Evolutionary conservation across 2,329 filamentous ascomycete species (phyloP).

Genomic region (Chaetomiaceae sp.): DNA sequence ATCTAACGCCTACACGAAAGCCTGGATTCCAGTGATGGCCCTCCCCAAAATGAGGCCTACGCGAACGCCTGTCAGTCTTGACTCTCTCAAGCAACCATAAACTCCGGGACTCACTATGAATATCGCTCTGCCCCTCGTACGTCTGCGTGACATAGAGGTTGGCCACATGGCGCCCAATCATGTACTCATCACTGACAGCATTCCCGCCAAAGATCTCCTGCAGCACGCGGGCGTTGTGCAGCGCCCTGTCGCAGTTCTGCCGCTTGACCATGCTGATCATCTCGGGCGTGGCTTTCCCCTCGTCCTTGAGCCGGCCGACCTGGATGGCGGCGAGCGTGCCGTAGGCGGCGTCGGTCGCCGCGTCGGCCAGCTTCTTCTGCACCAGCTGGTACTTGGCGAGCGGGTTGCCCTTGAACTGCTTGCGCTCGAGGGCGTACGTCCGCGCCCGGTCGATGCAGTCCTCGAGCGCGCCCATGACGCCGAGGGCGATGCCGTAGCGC

Average conservation of each 20-base stretch:
- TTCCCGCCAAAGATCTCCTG: conserved; percentile 98
- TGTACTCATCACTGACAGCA: conserved; percentile 96
- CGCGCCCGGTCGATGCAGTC: conserved; percentile 80
- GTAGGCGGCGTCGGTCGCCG: conserved; percentile 83
- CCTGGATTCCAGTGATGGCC: conserved; percentile 68
- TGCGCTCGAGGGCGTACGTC: conserved; percentile 84
- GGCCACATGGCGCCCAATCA: conserved; percentile 88
- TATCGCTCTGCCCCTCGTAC: conserved; percentile 97
- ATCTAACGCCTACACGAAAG: conserved; percentile 43
- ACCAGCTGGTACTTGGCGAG: conserved; percentile 94
- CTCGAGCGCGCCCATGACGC: conserved; percentile 88
- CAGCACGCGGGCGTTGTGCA: conserved; percentile 71
- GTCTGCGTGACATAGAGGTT: conserved; percentile 97
- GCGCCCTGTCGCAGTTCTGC: conserved; percentile 90
- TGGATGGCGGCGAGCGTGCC: conserved; percentile 87
- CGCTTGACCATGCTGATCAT: conserved; percentile 98
- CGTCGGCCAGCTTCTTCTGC: conserved; percentile 96
- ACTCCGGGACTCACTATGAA: conserved; percentile 67
- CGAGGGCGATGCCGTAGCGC: conserved; percentile 88
- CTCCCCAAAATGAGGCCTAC: conserved; percentile 62
- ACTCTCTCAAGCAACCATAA: not conserved
- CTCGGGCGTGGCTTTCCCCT: conserved; percentile 81
- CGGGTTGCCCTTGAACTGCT: conserved; percentile 94
- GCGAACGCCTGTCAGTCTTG: conserved; percentile 1
- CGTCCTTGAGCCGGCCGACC: conserved; percentile 88